Conservation (phyloP, 73 alveolate species). For the Tetrahymena malaccensis region DNA sequence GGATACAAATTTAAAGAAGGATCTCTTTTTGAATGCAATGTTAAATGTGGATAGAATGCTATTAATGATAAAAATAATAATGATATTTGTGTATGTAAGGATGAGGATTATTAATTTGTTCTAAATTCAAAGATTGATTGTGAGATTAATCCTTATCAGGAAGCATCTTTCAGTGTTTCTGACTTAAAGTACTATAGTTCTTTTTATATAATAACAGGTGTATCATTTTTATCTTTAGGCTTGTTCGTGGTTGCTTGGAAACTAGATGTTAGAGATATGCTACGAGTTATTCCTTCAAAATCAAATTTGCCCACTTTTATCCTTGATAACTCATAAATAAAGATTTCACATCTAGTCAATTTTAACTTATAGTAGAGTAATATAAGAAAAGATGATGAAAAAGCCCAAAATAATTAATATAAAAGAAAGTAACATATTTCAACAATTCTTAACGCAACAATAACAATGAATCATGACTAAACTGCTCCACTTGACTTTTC, state of each 20-base stretch:
- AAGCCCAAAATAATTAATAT: neutral
- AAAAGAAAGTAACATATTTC: neutral
- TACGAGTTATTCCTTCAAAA: neutral
- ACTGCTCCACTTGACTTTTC: neutral
- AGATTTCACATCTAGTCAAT: neutral
- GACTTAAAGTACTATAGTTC: neutral
- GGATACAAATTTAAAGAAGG: neutral
- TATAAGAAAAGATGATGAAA: neutral
- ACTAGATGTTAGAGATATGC: neutral
- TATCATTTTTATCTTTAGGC: neutral
- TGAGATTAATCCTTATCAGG: neutral
- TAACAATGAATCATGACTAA: neutral
- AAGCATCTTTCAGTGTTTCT: neutral
- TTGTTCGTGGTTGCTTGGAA: neutral
- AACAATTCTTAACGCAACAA: neutral
- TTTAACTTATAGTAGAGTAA: neutral
- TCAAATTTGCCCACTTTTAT: neutral
- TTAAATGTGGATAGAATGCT: neutral
- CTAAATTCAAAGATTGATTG: neutral
- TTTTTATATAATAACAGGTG: neutral
- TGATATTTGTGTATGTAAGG: neutral
- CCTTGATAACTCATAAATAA: neutral
- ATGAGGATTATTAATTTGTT: neutral
- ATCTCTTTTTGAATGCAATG: neutral
- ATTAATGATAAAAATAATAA: neutral